These are phyloP conservation scores for Coleophoma eucalyptorum DNA, from an alignment of 2,329 filamentous ascomycete species.

Conservation along the genomic window DNA sequence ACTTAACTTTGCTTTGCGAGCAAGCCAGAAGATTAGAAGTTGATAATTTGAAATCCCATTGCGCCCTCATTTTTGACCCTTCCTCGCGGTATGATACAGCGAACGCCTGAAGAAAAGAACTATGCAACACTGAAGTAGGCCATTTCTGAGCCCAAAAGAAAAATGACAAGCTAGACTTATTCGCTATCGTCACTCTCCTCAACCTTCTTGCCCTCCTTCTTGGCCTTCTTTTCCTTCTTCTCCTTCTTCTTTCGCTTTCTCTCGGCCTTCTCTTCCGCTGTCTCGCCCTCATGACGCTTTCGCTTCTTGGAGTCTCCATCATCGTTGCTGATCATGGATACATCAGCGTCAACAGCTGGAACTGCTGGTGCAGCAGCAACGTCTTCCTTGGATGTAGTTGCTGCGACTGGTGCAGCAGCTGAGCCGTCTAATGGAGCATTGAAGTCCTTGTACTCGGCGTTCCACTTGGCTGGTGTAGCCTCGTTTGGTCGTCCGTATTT, in stretches of 20 bases:
- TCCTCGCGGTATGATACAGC: constrained; percentile 5
- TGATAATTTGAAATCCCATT: constrained; percentile 1
- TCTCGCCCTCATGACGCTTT: constrained; percentile 77
- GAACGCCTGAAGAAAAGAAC: constrained; percentile 1
- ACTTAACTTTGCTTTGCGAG: too few species aligned
- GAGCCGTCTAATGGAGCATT: constrained; percentile 46
- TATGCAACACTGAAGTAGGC: constrained; percentile 2
- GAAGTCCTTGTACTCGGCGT: constrained; percentile 88
- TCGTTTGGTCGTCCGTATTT: constrained; percentile 95
- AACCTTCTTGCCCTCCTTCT: constrained; percentile 35
- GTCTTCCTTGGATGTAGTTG: constrained; percentile 33
- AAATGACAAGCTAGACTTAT: constrained; percentile 22
- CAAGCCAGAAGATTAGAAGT: not conserved
- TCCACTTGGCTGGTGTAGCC: constrained; percentile 91
- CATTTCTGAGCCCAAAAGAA: not conserved
- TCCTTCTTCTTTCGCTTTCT: constrained; percentile 48
- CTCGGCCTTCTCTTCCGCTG: constrained; percentile 57
- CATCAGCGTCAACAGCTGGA: constrained; percentile 33
- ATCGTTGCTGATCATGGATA: constrained; percentile 45
- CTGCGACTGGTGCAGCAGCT: constrained; percentile 36
- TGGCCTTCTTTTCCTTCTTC: constrained; percentile 47
- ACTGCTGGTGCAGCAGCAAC: constrained; percentile 32
- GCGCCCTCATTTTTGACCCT: constrained; percentile 1
- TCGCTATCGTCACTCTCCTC: constrained; percentile 41
- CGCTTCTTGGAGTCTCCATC: constrained; percentile 68